Evolutionary conservation across 2,329 filamentous ascomycete species (phyloP), one percentile per base, ranked within the genome.

Genomic region (Didymella exigua): DNA sequence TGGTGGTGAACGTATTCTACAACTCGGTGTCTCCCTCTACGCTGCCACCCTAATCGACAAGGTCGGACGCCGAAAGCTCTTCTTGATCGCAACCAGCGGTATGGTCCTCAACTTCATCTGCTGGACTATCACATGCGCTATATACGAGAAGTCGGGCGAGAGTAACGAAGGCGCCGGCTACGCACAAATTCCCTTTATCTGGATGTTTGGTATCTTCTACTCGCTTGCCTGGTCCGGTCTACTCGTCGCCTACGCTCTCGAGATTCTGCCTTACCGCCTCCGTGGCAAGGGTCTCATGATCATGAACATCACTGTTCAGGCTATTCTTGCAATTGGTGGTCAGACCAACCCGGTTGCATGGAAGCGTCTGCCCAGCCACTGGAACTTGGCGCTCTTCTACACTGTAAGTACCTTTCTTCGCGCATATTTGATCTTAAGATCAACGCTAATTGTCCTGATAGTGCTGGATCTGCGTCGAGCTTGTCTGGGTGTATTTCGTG

Each of bases 351-450:
- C 82, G 65, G 75, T 87, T 55, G 86, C 84, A 9, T 87, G 85
- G 82, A 79, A 85, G 51, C 79, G 80, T 50, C 75, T 87, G 40
- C 83, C 86, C 72, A 63, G 65, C 26, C 69, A 67, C 56, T 87
- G 84, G 82, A 81, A 87, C 71, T 82, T 88, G 52, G 86, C 85
- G 77, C 77, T 87, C 49, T 85, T 87, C 76, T 88, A 87, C 76
- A 85, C 84, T 18, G 59, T 61, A 43, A 56, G 56, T 49, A 7
- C 5, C 11, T 19, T n/a, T 14, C 14, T 9, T 2, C n/a, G 4
- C 8, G 2, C 10, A 14, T 10, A n/a, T 11, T n/a, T n/a, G n/a
- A 44, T n/a, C 8, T 5, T n/a, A 2, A 36, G 1, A 24, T 23
- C 2, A 1, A 30, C 13, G 8, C 31, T 26, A 16, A 55, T 64